These are phyloP conservation scores for Colletotrichum sp. DNA, from an alignment of 2,329 filamentous ascomycete species.

Conservation along the genomic window DNA sequence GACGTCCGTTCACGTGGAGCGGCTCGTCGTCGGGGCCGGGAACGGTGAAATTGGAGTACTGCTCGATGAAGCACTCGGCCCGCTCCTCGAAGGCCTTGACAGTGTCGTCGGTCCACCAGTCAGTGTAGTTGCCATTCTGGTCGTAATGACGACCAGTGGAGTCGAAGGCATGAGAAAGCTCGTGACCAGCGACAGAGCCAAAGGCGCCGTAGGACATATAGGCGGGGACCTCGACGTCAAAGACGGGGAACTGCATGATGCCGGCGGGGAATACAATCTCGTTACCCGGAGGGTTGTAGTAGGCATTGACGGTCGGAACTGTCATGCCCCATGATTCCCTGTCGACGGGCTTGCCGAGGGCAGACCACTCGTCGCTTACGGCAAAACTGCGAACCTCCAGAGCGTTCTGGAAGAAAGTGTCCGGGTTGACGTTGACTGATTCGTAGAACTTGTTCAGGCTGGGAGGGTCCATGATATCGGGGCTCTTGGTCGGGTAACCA, in stretches of 20 bases:
- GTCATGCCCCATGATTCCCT: slow-evolving; percentile 66
- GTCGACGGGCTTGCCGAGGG: slow-evolving; percentile 64
- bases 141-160: slow-evolving; percentile 69
- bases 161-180: slow-evolving; percentile 75
- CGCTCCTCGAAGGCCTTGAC: slow-evolving; percentile 62
- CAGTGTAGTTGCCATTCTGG: slow-evolving; percentile 65
- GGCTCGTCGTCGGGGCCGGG: slow-evolving; percentile 59
- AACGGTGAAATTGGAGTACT: slow-evolving; percentile 67
- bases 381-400: slow-evolving; percentile 55
- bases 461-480: slow-evolving; percentile 64
- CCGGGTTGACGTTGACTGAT: slow-evolving; percentile 52
- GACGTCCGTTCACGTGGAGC: slow-evolving; percentile 65
- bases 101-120: slow-evolving; percentile 71
- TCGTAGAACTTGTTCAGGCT: slow-evolving; percentile 63
- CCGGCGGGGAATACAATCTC: slow-evolving; percentile 73
- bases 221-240: slow-evolving; percentile 65
- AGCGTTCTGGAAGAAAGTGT: slow-evolving; percentile 63
- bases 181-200: slow-evolving; percentile 70
- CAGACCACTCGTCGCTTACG: slow-evolving; percentile 57
- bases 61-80: slow-evolving; percentile 70
- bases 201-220: slow-evolving; percentile 75
- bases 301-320: slow-evolving; percentile 68
- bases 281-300: slow-evolving; percentile 69
- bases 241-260: slow-evolving; percentile 72
- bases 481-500: slow-evolving; percentile 68